Percentiles rank a stretch among this genome's conserved stretches.
phyloP scores from a whole-genome alignment of 2,329 filamentous ascomycete species.

The Zopfia rhizophila region DNA sequence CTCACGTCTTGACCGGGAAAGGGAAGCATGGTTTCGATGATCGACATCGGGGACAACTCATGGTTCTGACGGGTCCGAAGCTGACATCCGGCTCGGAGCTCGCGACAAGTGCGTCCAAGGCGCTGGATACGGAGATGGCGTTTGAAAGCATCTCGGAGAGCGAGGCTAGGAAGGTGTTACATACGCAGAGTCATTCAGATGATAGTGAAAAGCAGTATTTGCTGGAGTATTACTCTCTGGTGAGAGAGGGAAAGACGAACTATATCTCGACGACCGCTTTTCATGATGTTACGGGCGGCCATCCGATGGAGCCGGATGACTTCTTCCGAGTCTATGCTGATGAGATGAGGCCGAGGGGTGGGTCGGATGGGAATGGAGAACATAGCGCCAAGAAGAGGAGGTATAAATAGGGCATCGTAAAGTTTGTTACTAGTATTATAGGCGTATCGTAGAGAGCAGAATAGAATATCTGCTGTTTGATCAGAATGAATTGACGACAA shows the following conservation, averaged over 20 bases:
- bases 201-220: constrained; percentile 59
- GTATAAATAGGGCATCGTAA: too few relatives aligned
- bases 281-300: constrained; percentile 59
- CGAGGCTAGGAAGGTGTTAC: constrained; percentile 51
- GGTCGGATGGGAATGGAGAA: too few relatives aligned
- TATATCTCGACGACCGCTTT: constrained; percentile 64
- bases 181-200: constrained; percentile 49
- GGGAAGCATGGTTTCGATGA: constrained; percentile 63
- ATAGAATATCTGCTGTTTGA: too few relatives aligned
- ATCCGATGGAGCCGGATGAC: constrained; percentile 59
- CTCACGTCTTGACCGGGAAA: constrained; percentile 60
- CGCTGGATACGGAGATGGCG: constrained; percentile 55
- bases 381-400: too few relatives aligned
- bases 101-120: constrained; percentile 57
- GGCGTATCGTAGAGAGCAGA: too few relatives aligned
- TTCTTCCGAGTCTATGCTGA: constrained; percentile 61
- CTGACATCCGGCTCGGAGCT: constrained; percentile 60
- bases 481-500: too few relatives aligned
- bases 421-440: too few relatives aligned
- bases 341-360: constrained; percentile 50
- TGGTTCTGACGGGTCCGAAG: constrained; percentile 63
- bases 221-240: constrained; percentile 64
- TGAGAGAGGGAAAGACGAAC: constrained; percentile 65
- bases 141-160: constrained; percentile 59
- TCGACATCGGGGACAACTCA: constrained; percentile 62